These are phyloP conservation scores for Coprinopsis strossmayeri DNA, from an alignment of 768 basidiomycete species.

Conservation along the genomic window DNA sequence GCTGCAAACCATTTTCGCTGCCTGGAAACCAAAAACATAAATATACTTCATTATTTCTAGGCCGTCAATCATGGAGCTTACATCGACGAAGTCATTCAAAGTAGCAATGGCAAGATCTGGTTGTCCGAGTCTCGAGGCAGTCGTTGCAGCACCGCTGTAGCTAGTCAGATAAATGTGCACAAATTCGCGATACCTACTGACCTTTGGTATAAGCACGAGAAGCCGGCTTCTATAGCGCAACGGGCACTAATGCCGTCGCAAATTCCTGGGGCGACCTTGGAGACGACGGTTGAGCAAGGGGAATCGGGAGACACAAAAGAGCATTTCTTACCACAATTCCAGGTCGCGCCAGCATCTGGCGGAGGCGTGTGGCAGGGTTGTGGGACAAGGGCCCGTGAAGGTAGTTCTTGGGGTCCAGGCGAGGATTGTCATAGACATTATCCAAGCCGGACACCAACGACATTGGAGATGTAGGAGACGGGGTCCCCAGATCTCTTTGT, in stretches of 20 bases:
- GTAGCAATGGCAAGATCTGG: slow-evolving; percentile 77
- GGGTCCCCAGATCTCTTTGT: background rate
- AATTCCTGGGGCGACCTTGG: slow-evolving; percentile 68
- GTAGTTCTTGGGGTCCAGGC: slow-evolving; percentile 63
- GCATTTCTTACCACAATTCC: slow-evolving; percentile 73
- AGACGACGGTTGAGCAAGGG: background rate
- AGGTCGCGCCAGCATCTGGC: slow-evolving; percentile 63
- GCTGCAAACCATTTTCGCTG: slow-evolving; percentile 65
- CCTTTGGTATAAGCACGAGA: slow-evolving; percentile 74
- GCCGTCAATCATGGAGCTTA: too few relatives aligned
- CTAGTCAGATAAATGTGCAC: background rate
- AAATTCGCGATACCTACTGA: slow-evolving; percentile 17
- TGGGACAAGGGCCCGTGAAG: slow-evolving; percentile 61
- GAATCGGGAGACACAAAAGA: background rate
- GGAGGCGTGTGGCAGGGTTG: slow-evolving; percentile 68
- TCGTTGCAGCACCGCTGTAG: slow-evolving; percentile 66
- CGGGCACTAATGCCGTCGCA: slow-evolving; percentile 78
- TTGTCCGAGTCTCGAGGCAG: slow-evolving; percentile 69
- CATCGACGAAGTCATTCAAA: slow-evolving; percentile 68
- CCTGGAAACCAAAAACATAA: too few relatives aligned
- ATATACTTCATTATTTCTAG: too few relatives aligned
- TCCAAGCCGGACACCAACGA: background rate
- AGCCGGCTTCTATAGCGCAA: slow-evolving; percentile 75
- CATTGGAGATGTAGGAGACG: slow-evolving; percentile 1
- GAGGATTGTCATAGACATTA: slow-evolving; percentile 52